Conservation (phyloP, 2,329 filamentous ascomycete species). For the Aspergillus awamori region DNA sequence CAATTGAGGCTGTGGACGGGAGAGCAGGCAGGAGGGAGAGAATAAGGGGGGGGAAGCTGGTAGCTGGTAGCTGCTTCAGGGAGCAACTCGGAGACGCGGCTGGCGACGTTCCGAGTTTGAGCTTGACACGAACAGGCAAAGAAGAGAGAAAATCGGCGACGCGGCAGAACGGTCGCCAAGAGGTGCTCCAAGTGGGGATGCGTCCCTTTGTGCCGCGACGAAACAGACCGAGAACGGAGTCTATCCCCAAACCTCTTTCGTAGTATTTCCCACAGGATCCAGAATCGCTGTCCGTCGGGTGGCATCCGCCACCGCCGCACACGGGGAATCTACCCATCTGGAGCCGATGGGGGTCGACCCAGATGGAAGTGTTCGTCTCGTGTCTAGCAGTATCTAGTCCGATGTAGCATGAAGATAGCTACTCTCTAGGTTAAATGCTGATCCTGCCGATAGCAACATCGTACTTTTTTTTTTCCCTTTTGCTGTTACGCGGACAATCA, state of each 20-base stretch:
- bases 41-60: too few species aligned
- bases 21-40: not conserved
- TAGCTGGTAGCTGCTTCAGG: too few species aligned
- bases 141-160: not conserved
- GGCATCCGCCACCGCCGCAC: not conserved
- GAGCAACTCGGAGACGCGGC: not conserved
- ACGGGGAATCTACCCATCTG: slow-evolving; percentile 7
- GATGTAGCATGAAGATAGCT: not conserved
- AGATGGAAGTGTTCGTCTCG: not conserved
- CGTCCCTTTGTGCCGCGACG: slow-evolving; percentile 14
- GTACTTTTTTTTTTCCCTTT: not conserved
- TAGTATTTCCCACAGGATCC: not conserved
- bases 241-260: not conserved
- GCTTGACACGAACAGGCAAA: slow-evolving; percentile 2
- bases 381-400: not conserved
- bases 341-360: slow-evolving; percentile 4
- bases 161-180: slow-evolving; percentile 6
- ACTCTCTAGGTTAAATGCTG: not conserved
- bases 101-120: not conserved
- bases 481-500: not conserved
- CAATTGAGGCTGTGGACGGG: slow-evolving; percentile 4
- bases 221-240: slow-evolving; percentile 10
- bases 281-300: not conserved
- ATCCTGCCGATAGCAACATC: not conserved
- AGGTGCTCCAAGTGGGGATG: not conserved